Evolutionary conservation across 495 filamentous ascomycete species (phyloP).

Genomic region (Trichoderma erinaceum): DNA sequence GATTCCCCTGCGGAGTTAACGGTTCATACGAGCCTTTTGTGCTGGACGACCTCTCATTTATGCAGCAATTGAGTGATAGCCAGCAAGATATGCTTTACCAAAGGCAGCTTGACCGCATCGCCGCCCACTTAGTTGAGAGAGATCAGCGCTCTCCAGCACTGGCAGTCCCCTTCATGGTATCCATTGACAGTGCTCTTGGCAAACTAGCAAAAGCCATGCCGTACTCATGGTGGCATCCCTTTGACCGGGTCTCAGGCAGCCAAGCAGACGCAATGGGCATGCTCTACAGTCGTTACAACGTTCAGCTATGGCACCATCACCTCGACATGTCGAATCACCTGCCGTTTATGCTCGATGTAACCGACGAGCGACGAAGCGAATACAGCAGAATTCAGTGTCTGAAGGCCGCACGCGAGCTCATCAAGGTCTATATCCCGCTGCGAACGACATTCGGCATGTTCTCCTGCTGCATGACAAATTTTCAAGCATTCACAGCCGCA

Average conservation of each 20-base stretch:
- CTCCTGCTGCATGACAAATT: conserved; percentile 10
- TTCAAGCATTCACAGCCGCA: background rate
- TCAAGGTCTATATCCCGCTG: background rate
- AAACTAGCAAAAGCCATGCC: background rate
- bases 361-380: background rate
- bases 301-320: background rate
- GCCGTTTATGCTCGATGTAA: background rate
- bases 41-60: background rate
- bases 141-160: background rate
- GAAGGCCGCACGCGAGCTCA: background rate
- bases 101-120: background rate
- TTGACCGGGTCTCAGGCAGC: background rate
- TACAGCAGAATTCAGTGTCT: background rate
- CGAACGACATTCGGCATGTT: conserved; percentile 4
- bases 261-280: background rate
- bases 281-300: background rate
- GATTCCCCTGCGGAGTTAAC: background rate
- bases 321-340: conserved; percentile 11
- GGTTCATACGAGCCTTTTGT: background rate
- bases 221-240: background rate
- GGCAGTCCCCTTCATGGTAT: background rate
- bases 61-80: background rate
- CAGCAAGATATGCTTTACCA: background rate
- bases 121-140: background rate
- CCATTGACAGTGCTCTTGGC: background rate